phyloP scores from a whole-genome alignment of 1,284 basidiomycete species.

The Trichosporon faecale region DNA sequence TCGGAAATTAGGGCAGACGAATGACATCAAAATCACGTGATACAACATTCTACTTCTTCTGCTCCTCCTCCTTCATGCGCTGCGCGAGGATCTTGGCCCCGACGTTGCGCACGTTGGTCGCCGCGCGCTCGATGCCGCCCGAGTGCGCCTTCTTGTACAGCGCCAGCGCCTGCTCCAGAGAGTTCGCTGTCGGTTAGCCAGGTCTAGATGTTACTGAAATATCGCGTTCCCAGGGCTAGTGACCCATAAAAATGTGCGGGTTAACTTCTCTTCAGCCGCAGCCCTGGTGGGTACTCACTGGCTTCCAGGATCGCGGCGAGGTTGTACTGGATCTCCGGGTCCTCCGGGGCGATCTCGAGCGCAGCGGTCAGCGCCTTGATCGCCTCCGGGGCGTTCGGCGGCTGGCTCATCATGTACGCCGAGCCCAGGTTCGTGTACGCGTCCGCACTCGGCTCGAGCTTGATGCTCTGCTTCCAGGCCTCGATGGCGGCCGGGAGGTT shows the following conservation, averaged over 20 bases:
- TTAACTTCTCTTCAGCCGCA: slow-evolving; percentile 14
- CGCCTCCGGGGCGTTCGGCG: slow-evolving; percentile 82
- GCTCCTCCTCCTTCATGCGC: slow-evolving; percentile 21
- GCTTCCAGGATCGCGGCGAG: slow-evolving; percentile 60
- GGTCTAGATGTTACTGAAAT: not conserved
- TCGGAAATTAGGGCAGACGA: not conserved
- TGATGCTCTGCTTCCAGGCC: slow-evolving; percentile 81
- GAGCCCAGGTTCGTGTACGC: slow-evolving; percentile 92
- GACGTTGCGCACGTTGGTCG: slow-evolving; percentile 49
- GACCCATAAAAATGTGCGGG: not conserved
- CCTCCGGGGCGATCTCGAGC: slow-evolving; percentile 78
- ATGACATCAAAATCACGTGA: slow-evolving; percentile 14
- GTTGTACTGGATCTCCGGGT: slow-evolving; percentile 93
- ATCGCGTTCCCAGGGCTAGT: slow-evolving; percentile 7
- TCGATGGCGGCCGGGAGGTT: slow-evolving; percentile 79
- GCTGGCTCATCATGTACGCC: slow-evolving; percentile 84
- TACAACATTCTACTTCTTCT: not conserved
- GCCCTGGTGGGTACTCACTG: slow-evolving; percentile 31
- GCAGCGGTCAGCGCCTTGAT: slow-evolving; percentile 85
- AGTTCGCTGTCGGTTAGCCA: slow-evolving; percentile 38
- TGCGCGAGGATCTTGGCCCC: slow-evolving; percentile 46
- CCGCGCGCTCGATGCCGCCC: slow-evolving; percentile 49
- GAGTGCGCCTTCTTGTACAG: slow-evolving; percentile 48
- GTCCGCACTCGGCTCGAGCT: slow-evolving; percentile 80
- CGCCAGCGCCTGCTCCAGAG: slow-evolving; percentile 46